Evolutionary conservation across 306 rosid genomes (phyloP).

Genomic region (Pyrus bretschneideri): DNA sequence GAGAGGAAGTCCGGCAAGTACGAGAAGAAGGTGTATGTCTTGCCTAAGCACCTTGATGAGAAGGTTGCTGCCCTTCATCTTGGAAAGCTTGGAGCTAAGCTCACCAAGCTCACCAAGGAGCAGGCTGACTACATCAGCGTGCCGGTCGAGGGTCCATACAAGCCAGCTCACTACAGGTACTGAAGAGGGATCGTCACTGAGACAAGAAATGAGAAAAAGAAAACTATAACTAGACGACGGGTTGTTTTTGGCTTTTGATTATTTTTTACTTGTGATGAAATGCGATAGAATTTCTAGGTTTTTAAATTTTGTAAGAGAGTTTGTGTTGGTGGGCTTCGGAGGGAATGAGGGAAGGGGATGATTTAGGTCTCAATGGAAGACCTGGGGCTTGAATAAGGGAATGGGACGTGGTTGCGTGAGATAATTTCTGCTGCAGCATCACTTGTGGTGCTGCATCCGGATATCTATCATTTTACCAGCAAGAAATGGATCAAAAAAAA

Average conservation of each 20-base stretch:
- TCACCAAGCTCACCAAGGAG: constrained; percentile 72
- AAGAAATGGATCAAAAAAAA: neutral
- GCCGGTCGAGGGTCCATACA: constrained; percentile 92
- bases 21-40: constrained; percentile 84
- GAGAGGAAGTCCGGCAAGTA: constrained; percentile 74
- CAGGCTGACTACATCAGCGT: constrained; percentile 90
- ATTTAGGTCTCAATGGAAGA: constrained; percentile 35
- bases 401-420: constrained; percentile 25
- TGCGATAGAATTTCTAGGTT: constrained; percentile 17
- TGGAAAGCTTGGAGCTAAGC: constrained; percentile 89
- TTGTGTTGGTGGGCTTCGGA: constrained; percentile 14
- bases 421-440: constrained; percentile 3
- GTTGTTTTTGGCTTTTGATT: neutral
- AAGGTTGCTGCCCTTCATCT: constrained; percentile 95
- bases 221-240: neutral
- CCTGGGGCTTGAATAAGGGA: constrained; percentile 39
- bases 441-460: constrained; percentile 4
- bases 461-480: neutral
- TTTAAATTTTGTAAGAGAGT: constrained; percentile 17
- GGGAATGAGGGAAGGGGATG: constrained; percentile 9
- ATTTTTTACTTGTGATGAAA: neutral
- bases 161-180: constrained; percentile 87
- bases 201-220: neutral
- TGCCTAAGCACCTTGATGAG: constrained; percentile 95
- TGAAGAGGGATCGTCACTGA: constrained; percentile 19